phyloP scores from a whole-genome alignment of 1,284 basidiomycete genomes.

The Bjerkandera adusta region DNA sequence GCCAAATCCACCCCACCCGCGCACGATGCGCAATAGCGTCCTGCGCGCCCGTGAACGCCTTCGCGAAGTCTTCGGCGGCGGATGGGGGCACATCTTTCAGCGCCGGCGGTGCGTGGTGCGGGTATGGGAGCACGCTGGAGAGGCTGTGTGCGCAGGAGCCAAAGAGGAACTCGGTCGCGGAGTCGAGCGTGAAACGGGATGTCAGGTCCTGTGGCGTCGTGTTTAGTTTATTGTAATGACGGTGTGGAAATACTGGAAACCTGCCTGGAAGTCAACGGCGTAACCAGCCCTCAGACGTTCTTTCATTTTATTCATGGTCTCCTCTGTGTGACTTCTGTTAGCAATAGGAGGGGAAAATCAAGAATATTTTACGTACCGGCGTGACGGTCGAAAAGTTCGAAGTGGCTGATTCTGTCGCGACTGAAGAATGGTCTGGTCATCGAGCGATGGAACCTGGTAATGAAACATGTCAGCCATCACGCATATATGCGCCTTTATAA shows the following conservation, averaged over 20 bases:
- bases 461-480: neutral
- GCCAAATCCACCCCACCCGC: conserved; percentile 38
- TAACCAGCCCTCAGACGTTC: conserved; percentile 17
- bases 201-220: conserved; percentile 28
- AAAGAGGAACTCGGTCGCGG: conserved; percentile 42
- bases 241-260: neutral
- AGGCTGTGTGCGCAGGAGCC: conserved; percentile 36
- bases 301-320: conserved; percentile 20
- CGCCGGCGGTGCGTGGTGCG: conserved; percentile 17
- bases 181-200: conserved; percentile 38
- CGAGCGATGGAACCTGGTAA: conserved; percentile 26
- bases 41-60: conserved; percentile 39
- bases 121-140: conserved; percentile 29
- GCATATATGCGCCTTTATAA: neutral
- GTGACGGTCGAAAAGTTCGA: conserved; percentile 24
- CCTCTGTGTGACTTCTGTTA: conserved; percentile 7
- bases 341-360: conserved; percentile 3
- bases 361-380: conserved; percentile 11
- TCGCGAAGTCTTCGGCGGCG: conserved; percentile 33
- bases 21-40: conserved; percentile 29
- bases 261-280: conserved; percentile 26
- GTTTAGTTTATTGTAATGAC: neutral
- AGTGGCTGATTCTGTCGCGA: conserved; percentile 22
- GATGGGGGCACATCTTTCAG: neutral
- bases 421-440: conserved; percentile 31